phyloP scores from a whole-genome alignment of 371 early-diverging fungal genomes.

The Rhizopus microsporus region DNA sequence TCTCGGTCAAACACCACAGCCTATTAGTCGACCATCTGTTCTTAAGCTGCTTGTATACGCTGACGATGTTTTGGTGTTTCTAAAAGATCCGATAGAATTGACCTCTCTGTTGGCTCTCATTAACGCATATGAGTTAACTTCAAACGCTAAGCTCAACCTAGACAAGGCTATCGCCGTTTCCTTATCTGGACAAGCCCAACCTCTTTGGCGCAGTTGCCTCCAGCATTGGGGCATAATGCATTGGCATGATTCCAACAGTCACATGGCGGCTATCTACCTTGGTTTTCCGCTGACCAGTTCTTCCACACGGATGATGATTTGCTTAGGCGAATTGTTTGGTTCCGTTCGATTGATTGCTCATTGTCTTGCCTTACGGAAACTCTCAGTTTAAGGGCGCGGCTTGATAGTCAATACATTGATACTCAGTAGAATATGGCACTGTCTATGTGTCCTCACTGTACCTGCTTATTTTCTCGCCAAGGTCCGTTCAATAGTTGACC shows the following conservation, averaged over 20 bases:
- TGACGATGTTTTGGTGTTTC: constrained; percentile 11
- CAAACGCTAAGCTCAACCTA: constrained; percentile 9
- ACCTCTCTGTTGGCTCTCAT: background rate
- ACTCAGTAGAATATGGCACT: too few relatives aligned
- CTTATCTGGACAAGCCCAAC: background rate
- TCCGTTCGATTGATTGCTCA: too few relatives aligned
- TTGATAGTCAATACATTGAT: too few relatives aligned
- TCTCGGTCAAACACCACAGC: too few relatives aligned
- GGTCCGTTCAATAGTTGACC: background rate
- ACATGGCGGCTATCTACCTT: background rate
- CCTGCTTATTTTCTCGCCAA: too few relatives aligned
- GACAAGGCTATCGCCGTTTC: constrained; percentile 6
- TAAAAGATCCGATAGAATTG: background rate
- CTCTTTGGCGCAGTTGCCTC: background rate
- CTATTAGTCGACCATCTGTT: too few relatives aligned
- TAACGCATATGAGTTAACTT: background rate
- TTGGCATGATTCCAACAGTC: background rate
- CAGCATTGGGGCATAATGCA: background rate
- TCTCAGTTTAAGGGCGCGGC: too few relatives aligned
- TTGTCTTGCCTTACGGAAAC: too few relatives aligned
- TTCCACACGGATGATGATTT: too few relatives aligned
- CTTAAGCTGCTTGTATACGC: too few relatives aligned
- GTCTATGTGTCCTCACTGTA: too few relatives aligned
- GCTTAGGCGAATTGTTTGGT: too few relatives aligned
- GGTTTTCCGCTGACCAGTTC: background rate